phyloP scores from a whole-genome alignment of 2,329 filamentous ascomycete genomes.

The Colletotrichum magnum region DNA sequence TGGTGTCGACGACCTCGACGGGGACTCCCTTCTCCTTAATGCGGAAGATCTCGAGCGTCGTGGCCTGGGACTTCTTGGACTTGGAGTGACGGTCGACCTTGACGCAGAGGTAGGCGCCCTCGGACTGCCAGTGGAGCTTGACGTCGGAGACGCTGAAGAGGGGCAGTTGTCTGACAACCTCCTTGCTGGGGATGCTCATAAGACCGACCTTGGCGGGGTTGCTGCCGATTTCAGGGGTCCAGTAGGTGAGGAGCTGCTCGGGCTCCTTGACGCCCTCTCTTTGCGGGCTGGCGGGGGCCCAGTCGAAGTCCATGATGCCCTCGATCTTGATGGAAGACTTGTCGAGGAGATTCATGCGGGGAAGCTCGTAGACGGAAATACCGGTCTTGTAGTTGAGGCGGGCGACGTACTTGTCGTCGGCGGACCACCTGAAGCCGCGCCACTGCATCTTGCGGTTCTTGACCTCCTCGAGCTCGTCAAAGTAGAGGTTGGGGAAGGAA shows the following conservation, averaged over 20 bases:
- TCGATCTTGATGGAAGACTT: slow-evolving; percentile 97
- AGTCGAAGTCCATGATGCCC: slow-evolving; percentile 97
- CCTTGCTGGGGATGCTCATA: slow-evolving; percentile 96
- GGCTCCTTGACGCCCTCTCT: slow-evolving; percentile 91
- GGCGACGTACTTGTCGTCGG: slow-evolving; percentile 97
- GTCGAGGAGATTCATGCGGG: slow-evolving; percentile 89
- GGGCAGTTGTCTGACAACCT: slow-evolving; percentile 94
- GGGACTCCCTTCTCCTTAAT: slow-evolving; percentile 97
- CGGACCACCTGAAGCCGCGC: slow-evolving; percentile 99
- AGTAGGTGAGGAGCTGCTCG: slow-evolving; percentile 98
- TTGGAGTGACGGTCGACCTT: slow-evolving; percentile 99
- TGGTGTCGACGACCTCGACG: slow-evolving; percentile 95
- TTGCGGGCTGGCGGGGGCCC: slow-evolving; percentile 87
- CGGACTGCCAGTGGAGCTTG: slow-evolving; percentile 99
- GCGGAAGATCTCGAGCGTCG: slow-evolving; percentile 98
- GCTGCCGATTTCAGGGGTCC: slow-evolving; percentile 98
- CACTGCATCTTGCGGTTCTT: slow-evolving; percentile 90
- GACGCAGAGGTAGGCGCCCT: slow-evolving; percentile 93
- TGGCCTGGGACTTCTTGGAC: slow-evolving; percentile 97
- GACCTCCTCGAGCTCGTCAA: slow-evolving; percentile 73
- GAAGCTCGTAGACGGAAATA: slow-evolving; percentile 92
- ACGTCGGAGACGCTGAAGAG: slow-evolving; percentile 98
- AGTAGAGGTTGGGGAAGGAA: slow-evolving; percentile 92
- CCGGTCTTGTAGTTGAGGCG: slow-evolving; percentile 89
- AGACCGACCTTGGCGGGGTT: slow-evolving; percentile 97